phyloP scores from a whole-genome alignment of 805 yeast genomes.

The Schizosaccharomyces pombe region ASM294v3 CU329670.1:835501-836000 shows the following conservation, averaged over 20 bases:
- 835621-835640: background rate
- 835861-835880: too few species aligned
- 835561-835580: conserved; percentile 2
- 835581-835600: conserved; percentile 3
- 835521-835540: conserved; percentile 5
- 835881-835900: too few species aligned
- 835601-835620: conserved; percentile 4
- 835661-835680: background rate
- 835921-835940: background rate
- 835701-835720: background rate
- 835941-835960: background rate
- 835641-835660: background rate
- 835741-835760: background rate
- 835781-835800: background rate
- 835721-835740: background rate
- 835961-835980: background rate
- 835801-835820: background rate
- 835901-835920: too few species aligned
- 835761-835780: background rate
- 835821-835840: background rate
- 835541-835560: conserved; percentile 5
- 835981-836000: background rate
- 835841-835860: background rate
- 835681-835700: background rate
- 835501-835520: conserved; percentile 1